Evolutionary conservation across 2,329 filamentous ascomycete species (phyloP).

Genomic region (Corynespora cassiicola): DNA sequence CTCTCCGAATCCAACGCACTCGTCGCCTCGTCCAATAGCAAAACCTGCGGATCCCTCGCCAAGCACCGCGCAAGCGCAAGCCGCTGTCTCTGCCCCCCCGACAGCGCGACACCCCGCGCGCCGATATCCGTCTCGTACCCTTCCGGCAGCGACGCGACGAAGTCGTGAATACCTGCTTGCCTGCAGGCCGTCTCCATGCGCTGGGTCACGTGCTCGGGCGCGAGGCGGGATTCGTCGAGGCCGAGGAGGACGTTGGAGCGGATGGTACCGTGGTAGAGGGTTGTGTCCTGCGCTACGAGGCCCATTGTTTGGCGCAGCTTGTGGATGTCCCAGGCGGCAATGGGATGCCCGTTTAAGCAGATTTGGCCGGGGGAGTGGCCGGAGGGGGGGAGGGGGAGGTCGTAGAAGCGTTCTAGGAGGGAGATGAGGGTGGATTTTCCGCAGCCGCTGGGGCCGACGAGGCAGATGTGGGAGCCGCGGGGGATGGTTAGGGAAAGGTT

Average conservation of each 20-base stretch:
- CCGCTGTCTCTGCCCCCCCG: constrained; percentile 88
- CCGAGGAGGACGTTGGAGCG: constrained; percentile 81
- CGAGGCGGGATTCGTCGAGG: constrained; percentile 65
- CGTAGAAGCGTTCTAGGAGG: constrained; percentile 90
- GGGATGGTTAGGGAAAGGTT: constrained; percentile 75
- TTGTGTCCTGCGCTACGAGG: constrained; percentile 90
- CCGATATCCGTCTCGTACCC: constrained; percentile 8
- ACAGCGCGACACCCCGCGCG: constrained; percentile 26
- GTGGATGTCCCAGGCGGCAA: constrained; percentile 72
- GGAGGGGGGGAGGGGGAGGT: no score
- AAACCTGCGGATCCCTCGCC: constrained; percentile 83
- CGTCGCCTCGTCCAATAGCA: constrained; percentile 46
- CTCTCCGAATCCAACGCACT: constrained; percentile 19
- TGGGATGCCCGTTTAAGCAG: constrained; percentile 75
- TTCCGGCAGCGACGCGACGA: constrained; percentile 15
- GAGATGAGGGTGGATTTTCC: constrained; percentile 92
- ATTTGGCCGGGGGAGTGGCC: constrained; percentile 84
- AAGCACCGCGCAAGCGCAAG: constrained; percentile 88
- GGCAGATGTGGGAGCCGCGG: constrained; percentile 80
- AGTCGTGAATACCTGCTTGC: constrained; percentile 52
- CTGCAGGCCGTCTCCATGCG: constrained; percentile 73
- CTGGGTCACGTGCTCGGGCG: constrained; percentile 59
- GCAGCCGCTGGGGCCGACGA: constrained; percentile 88
- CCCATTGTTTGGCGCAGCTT: constrained; percentile 76
- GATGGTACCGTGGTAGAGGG: constrained; percentile 87